These are phyloP conservation scores for Colletotrichum lupini DNA, from an alignment of 2,329 filamentous ascomycete species.

Conservation along the genomic window DNA sequence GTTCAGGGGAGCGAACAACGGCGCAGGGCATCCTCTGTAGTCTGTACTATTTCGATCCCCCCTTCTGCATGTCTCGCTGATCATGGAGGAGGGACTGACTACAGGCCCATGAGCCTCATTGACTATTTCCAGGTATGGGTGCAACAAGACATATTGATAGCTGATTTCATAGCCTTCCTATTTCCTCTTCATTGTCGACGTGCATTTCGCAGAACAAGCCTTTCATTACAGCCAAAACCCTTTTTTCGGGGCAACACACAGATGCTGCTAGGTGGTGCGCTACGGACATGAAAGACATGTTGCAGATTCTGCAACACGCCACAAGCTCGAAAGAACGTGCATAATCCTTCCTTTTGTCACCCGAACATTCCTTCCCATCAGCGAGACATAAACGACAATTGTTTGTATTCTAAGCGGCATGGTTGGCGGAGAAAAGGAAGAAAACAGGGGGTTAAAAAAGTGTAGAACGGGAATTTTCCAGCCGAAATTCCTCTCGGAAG, in stretches of 20 bases:
- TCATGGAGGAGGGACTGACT: not conserved
- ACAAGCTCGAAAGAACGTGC: slow-evolving; percentile 22
- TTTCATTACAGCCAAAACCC: not conserved
- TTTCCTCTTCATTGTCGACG: not conserved
- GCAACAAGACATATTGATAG: not conserved
- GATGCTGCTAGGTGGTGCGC: slow-evolving; percentile 17
- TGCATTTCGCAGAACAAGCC: not conserved
- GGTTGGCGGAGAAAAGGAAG: not conserved
- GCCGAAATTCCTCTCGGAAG: slow-evolving; percentile 5
- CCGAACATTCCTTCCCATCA: not conserved
- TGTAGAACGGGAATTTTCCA: not conserved
- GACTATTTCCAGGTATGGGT: too few species aligned
- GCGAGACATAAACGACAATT: slow-evolving; percentile 1
- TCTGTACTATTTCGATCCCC: not conserved
- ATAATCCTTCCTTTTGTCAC: slow-evolving; percentile 16
- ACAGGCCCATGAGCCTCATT: not conserved
- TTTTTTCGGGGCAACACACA: not conserved
- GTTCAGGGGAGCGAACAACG: not conserved
- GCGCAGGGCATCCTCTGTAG: not conserved
- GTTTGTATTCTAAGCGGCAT: not conserved
- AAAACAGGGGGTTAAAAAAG: not conserved
- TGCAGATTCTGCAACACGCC: slow-evolving; percentile 35
- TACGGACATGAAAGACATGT: slow-evolving; percentile 27
- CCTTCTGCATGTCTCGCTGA: not conserved
- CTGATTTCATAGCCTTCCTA: not conserved